Base-by-base conservation (phyloP, 495 filamentous ascomycete species). In the Apiosordaria backusii region DNA sequence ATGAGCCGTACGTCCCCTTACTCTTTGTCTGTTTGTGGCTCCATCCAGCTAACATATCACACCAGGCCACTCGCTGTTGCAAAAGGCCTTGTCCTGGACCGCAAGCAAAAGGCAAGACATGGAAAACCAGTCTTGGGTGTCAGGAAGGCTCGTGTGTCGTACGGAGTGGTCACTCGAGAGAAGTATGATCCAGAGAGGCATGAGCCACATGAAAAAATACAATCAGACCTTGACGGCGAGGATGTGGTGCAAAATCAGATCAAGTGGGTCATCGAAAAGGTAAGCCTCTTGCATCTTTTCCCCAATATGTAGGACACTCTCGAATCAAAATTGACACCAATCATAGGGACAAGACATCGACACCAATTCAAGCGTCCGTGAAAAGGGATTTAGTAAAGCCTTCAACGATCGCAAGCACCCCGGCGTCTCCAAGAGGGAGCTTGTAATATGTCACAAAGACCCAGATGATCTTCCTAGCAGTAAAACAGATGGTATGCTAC, bases 261-360 rank as follows among this genome's bases (percentile, higher is more conserved):
- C 21, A 27, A 25, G 26, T 59, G 57, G 57, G 57, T 59, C n/a
- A 59, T 59, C 24, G 26, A 59, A 25, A 59, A 59, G 24, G 57
- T 45, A 15, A 45, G 35, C 16, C 35, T 45, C 10, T 13, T 13
- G 3, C 10, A 0, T 4, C 35, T 45, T 45, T 1, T 2, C 1
- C 29, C n/a, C n/a, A n/a, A n/a, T n/a, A n/a, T n/a, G n/a, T n/a
- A n/a, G n/a, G 0, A 1, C 29, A 35, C 29, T 10, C 5, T 6
- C 29, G 29, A 6, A 6, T 35, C 29, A 4, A 10, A 35, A 35
- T 29, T 29, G 7, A 29, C 1, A 45, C 35, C 35, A 45, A 15
- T 10, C 35, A 45, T 2, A 45, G 35, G 35, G 57, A 1, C 19
- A 59, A 22, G 57, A 59, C 57, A 59, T 59, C 4, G 23, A 59